Percentiles rank a stretch among this genome's conserved stretches.
Conservation (phyloP, 805 yeast genomes). For the Kazachstania kunashirensis region DNA sequence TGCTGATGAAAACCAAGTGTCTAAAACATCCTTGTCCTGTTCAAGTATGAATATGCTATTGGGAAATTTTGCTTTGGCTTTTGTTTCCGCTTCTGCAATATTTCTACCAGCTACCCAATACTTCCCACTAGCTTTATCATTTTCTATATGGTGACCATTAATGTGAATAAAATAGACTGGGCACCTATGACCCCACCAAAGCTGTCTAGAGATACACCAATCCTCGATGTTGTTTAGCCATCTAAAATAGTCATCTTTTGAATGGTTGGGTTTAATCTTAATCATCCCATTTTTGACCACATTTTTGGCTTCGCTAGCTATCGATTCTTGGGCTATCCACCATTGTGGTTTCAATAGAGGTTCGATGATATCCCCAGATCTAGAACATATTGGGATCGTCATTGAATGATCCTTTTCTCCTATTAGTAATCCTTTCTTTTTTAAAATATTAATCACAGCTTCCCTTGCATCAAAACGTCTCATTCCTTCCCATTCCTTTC, state of each 20-base stretch:
- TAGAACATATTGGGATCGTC: constrained; percentile 88
- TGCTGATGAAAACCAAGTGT: constrained; percentile 99
- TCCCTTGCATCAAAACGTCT: constrained; percentile 90
- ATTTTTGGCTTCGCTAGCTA: constrained; percentile 76
- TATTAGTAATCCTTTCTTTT: constrained; percentile 58
- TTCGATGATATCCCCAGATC: constrained; percentile 94
- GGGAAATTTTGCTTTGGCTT: constrained; percentile 67
- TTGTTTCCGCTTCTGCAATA: constrained; percentile 68
- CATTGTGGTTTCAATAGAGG: constrained; percentile 96
- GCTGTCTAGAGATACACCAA: constrained; percentile 94
- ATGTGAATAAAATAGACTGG: constrained; percentile 83
- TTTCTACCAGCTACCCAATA: constrained; percentile 88
- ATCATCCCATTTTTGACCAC: constrained; percentile 76
- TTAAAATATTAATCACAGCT: constrained; percentile 66
- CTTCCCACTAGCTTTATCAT: constrained; percentile 37
- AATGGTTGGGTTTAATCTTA: constrained; percentile 70
- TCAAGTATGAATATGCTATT: constrained; percentile 57
- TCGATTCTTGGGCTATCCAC: constrained; percentile 88
- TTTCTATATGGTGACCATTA: constrained; percentile 55
- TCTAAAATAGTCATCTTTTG: constrained; percentile 83
- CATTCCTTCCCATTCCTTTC: constrained; percentile 71
- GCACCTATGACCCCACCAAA: constrained; percentile 97
- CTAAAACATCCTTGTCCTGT: constrained; percentile 95
- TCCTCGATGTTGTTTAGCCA: constrained; percentile 95
- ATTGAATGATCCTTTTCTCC: constrained; percentile 87